phyloP scores from a whole-genome alignment of 306 rosid genomes.

The Benincasa hispida region DNA sequence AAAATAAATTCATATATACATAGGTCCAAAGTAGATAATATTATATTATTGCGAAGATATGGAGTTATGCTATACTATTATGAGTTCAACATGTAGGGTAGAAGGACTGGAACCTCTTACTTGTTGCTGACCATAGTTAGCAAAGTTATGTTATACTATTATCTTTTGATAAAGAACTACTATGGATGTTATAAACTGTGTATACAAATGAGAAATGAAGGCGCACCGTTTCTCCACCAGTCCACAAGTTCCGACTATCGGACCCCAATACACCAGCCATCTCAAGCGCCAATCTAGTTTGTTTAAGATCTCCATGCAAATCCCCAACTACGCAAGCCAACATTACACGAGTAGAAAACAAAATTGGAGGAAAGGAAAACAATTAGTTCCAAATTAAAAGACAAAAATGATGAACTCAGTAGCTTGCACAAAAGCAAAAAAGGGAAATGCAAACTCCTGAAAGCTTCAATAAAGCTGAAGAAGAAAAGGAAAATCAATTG shows the following conservation, averaged over 20 bases:
- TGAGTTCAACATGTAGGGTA: too few relatives aligned
- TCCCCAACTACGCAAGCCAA: slow-evolving; percentile 55
- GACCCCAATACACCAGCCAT: slow-evolving; percentile 84
- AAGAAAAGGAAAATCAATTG: neutral
- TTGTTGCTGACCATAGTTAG: too few relatives aligned
- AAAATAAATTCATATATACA: neutral
- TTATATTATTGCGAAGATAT: neutral
- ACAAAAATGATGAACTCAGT: neutral
- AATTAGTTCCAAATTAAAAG: neutral
- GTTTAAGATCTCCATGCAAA: slow-evolving; percentile 85
- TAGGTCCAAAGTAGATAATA: neutral
- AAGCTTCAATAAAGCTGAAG: neutral
- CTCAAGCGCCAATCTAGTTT: slow-evolving; percentile 76
- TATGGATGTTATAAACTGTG: neutral
- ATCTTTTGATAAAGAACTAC: neutral
- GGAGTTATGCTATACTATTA: neutral
- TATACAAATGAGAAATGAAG: neutral
- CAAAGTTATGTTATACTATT: too few relatives aligned
- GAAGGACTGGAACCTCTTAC: too few relatives aligned
- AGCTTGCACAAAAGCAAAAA: neutral
- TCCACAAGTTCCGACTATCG: slow-evolving; percentile 66
- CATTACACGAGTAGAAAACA: neutral
- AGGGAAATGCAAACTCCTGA: neutral
- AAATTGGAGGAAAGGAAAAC: neutral
- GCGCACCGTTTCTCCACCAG: slow-evolving; percentile 76